Percentiles rank a stretch among this genome's conserved stretches.
Evolutionary conservation across 1,284 basidiomycete genomes (phyloP).

Genomic region (Inonotus hispidus): DNA sequence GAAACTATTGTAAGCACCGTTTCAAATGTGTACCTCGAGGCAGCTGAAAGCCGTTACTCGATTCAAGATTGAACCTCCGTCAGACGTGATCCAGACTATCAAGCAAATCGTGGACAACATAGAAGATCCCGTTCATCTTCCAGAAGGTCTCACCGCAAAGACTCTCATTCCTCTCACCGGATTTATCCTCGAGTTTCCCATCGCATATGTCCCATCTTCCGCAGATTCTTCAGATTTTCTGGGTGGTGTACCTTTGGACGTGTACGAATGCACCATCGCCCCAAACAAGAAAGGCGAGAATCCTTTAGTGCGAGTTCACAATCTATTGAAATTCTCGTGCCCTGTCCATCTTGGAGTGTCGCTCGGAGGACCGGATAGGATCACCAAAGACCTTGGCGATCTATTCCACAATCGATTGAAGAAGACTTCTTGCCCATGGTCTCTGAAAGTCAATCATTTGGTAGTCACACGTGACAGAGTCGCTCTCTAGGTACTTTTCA

Average conservation of each 20-base stretch:
- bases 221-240: conserved; percentile 34
- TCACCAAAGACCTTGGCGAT: neutral
- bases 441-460: conserved; percentile 22
- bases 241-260: conserved; percentile 36
- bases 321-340: conserved; percentile 39
- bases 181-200: conserved; percentile 50
- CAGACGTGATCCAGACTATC: conserved; percentile 11
- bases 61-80: conserved; percentile 5
- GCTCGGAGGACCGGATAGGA: neutral
- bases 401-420: conserved; percentile 7
- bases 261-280: conserved; percentile 38
- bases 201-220: conserved; percentile 45
- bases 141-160: conserved; percentile 23
- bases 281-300: neutral
- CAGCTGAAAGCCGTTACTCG: neutral
- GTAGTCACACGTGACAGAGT: conserved; percentile 35
- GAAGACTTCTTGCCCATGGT: neutral
- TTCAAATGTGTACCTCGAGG: neutral
- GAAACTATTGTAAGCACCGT: neutral
- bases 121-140: conserved; percentile 25
- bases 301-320: conserved; percentile 21
- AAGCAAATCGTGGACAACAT: conserved; percentile 10
- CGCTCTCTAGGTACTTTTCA: conserved; percentile 30
- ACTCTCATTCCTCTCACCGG: conserved; percentile 44
- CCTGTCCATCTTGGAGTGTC: conserved; percentile 27